Percentiles rank a stretch among this genome's conserved stretches.
Conservation (phyloP, 805 yeast species). For the Lachancea sp. region DNA sequence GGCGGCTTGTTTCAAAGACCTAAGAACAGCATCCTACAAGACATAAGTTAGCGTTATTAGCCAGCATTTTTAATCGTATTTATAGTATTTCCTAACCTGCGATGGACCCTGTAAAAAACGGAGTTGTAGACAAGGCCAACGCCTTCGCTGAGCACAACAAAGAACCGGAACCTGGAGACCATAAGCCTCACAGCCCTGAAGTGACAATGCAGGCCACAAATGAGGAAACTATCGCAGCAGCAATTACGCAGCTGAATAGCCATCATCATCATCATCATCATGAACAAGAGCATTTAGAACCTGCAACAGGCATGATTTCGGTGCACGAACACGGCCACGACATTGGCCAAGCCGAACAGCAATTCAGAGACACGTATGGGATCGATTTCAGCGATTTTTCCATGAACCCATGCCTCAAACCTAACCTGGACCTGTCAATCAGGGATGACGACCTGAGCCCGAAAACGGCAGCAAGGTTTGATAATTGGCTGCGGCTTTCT, state of each 20-base stretch:
- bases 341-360: neutral
- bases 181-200: neutral
- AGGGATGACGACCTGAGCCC: conserved; percentile 6
- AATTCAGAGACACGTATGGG: conserved; percentile 10
- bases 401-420: conserved; percentile 13
- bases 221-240: conserved; percentile 9
- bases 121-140: conserved; percentile 2
- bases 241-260: conserved; percentile 5
- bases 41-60: neutral
- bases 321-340: conserved; percentile 2
- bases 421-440: conserved; percentile 7
- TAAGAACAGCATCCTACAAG: neutral
- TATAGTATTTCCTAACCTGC: neutral
- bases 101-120: neutral
- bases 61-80: neutral
- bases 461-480: conserved; percentile 8
- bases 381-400: conserved; percentile 12
- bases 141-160: neutral
- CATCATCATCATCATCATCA: neutral
- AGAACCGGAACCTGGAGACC: neutral
- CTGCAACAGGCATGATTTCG: neutral
- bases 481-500: conserved; percentile 13
- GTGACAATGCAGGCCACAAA: neutral
- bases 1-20: neutral
- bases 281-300: neutral